Evolutionary conservation across 1,139 yeast species (phyloP), one percentile per base, ranked within the genome.

Genomic region (Suhomyces ambrosiae): DNA sequence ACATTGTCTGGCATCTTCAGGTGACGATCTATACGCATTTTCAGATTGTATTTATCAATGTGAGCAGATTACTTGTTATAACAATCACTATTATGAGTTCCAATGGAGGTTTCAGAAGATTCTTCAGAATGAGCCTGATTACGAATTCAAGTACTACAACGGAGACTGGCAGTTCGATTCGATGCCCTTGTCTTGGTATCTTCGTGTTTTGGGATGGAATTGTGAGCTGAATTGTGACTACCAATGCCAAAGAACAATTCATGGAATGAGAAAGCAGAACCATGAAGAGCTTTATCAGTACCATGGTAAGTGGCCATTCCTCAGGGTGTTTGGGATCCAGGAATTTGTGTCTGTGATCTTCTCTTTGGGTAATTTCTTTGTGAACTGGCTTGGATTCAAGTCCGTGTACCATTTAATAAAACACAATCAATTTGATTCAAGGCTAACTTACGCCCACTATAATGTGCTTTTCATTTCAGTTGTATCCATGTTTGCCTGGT

Each of bases 231-330:
- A 92, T 56, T 92, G 98, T 61, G 97, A 92, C 61, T 92, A 92
- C 61, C 84, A 80, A 49, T 92, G 98, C 58, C 97, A 92, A 59
- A 79, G 86, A 41, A 58, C 77, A 11, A 69, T 90, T 30, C 89
- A 96, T 0, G 50, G 53, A 2, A 65, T 72, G 32, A 68, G 96
- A 15, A 65, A 68, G 13, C 48, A 44, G 0, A 49, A 63, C 3
- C 68, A 70, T 7, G 72, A 76, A 37, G 80, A 79, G 38, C 65
- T 87, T 2, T 74, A 74, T 32, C 98, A 92, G 56, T 92, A 88
- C 62, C 97, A 92, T 59, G 98, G 98, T 0, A 92, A 92, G 62
- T 92, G 98, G 98, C 97, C 97, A 2, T 92, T 92, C 53, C 49
- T 68, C 28, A 71, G 98, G 38, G 54, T 85, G 1, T 62, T 71